Base-by-base conservation (phyloP, 306 rosid species). In the Begonia loranthoides region DNA sequence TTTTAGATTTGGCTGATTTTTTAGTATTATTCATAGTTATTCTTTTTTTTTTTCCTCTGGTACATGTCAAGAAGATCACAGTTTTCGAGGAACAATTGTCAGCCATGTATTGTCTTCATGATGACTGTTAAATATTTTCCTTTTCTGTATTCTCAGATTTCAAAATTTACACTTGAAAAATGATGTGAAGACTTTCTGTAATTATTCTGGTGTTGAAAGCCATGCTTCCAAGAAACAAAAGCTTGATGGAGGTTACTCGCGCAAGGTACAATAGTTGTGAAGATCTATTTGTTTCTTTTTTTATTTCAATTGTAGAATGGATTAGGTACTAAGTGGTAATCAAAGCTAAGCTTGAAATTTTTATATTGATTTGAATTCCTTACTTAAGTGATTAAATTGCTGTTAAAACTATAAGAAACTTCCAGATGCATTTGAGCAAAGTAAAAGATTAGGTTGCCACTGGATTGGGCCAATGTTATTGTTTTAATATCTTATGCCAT, bases 201-300 rank as follows among this genome's bases (percentile, higher is more conserved):
- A 57, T 43, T 57, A 80, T 71, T 69, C 74, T 48, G 93, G 72
- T 47, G 72, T 63, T 17, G 96, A 83, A 82, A 72, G 55, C 60
- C 99, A 92, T 73, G 81, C 99, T 67, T 56, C 83, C 55, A 92
- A 92, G 79, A 76, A 93, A 53, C 99, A 86, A 68, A 92, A 83
- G 70, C 71, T 92, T 61, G 99, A 92, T 51, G 79, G 80, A 45
- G 99, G 96, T 57, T 77, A 67, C 67, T 75, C 69, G 57, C 78
- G 40, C 41, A 92, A 80, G 96, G 99, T 86, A 56, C 55, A 55
- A 52, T 53, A 57, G 43, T 17, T 65, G 54, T 66, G 68, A 15
- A 17, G 14, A 47, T 57, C 13, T 54, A n/a, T 43, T 43, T 38
- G 15, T 5, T 63, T 36, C 49, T 19, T n/a, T 28, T 28, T 28